Conservation (phyloP, 495 filamentous ascomycete genomes). For the Bombardia bombarda region DNA sequence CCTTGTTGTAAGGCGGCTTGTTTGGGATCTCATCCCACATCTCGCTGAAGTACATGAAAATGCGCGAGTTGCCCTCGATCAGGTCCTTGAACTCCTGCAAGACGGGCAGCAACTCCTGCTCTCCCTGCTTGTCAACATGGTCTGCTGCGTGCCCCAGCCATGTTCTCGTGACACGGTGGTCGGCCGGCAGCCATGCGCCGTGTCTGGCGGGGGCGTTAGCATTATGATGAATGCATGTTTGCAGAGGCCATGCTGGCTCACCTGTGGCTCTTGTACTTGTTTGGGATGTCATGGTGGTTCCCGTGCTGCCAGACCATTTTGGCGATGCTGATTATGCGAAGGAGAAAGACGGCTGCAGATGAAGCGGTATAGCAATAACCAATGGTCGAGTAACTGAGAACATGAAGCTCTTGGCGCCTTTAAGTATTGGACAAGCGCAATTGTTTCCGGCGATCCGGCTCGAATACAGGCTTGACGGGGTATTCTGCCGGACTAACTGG, state of each 20-base stretch:
- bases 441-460: too few relatives aligned
- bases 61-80: constrained; percentile 37
- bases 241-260: constrained; percentile 11
- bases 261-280: constrained; percentile 30
- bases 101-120: constrained; percentile 35
- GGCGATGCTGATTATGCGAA: background rate
- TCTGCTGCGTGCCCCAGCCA: constrained; percentile 40
- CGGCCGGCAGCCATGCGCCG: constrained; percentile 46
- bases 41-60: constrained; percentile 45
- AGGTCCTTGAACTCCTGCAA: constrained; percentile 39
- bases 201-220: constrained; percentile 21
- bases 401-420: too few relatives aligned
- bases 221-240: background rate
- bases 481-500: too few relatives aligned
- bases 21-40: constrained; percentile 65
- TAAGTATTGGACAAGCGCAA: too few relatives aligned
- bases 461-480: too few relatives aligned
- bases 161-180: constrained; percentile 41
- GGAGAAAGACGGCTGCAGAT: too few relatives aligned
- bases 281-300: constrained; percentile 35
- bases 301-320: constrained; percentile 39
- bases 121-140: constrained; percentile 34
- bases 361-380: too few relatives aligned
- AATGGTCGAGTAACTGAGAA: too few relatives aligned
- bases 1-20: constrained; percentile 47